Evolutionary conservation across 371 early-diverging fungal species (phyloP), one percentile per base, ranked within the genome.

Genomic region (Basidiobolus meristosporus): DNA sequence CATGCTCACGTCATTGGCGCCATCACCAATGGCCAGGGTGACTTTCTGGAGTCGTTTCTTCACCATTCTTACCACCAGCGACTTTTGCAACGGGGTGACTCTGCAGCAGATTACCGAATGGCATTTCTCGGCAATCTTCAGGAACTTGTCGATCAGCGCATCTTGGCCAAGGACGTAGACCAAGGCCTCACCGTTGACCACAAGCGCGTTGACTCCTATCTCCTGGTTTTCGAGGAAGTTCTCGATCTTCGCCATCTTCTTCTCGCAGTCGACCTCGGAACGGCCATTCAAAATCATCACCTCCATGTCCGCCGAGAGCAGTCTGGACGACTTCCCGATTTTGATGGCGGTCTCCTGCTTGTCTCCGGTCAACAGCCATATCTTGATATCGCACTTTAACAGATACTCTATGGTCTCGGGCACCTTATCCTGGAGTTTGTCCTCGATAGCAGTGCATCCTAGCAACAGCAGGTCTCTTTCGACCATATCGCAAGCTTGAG

Each of bases 1-100:
- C 98, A 97, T 97, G 2, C 78, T 72, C 31, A 97, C 89, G 57
- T 97, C 98, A 62, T 97, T 97, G 32, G 88, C 93, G 16, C 98
- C 98, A 57, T 97, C 98, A 28, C 98, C 98, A 43, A 97, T 89
- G 7, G 88, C 83, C 39, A 91, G 57, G 38, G 90, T 75, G 41
- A 87, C 72, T 29, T 70, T 68, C 28, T 59, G 60, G 19, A 62
- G 58, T 46, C 71, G 66, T 38, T 75, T 68, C 43, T 74, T 70
- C 7, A 86, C 74, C 16, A 71, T 48, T 46, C 79, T 70, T 7
- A 90, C 89, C 18, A 97, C 86, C 32, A 79, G 50, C 0, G 89
- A 87, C 62, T 97, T 97, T 54, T 95, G 91, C 26, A 84, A 56
- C 4, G 98, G 98, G 1, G 90, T 82, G 0, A 91, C 89, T 40